These are phyloP conservation scores for Bryoglossum gracile DNA, from an alignment of 495 filamentous ascomycete genomes.

Conservation along the genomic window DNA sequence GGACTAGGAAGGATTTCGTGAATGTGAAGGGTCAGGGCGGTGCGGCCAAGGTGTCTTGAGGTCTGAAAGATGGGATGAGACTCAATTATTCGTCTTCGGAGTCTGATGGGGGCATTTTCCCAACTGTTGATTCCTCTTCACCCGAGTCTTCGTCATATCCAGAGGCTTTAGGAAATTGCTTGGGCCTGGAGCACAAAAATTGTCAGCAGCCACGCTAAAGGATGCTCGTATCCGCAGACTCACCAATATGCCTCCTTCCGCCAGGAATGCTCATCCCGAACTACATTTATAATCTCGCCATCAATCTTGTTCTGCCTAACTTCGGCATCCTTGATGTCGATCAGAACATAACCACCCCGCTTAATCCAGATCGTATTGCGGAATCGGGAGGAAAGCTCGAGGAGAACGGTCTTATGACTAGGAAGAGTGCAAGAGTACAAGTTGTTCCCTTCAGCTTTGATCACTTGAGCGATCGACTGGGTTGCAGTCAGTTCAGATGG, in stretches of 20 bases:
- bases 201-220: slow-evolving; percentile 18
- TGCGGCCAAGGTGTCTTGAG: slow-evolving; percentile 19
- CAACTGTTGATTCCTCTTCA: slow-evolving; percentile 70
- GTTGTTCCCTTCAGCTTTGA: slow-evolving; percentile 81
- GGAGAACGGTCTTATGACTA: slow-evolving; percentile 49
- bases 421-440: slow-evolving; percentile 68
- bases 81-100: slow-evolving; percentile 45
- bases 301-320: slow-evolving; percentile 69
- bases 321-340: slow-evolving; percentile 58
- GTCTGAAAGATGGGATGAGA: slow-evolving; percentile 23
- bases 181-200: slow-evolving; percentile 53
- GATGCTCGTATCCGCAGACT: slow-evolving; percentile 21
- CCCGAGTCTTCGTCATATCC: slow-evolving; percentile 51
- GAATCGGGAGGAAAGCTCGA: slow-evolving; percentile 74
- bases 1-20: slow-evolving; percentile 40
- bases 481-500: slow-evolving; percentile 54
- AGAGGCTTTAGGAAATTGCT: slow-evolving; percentile 63
- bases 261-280: slow-evolving; percentile 87
- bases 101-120: slow-evolving; percentile 68
- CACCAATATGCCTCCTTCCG: slow-evolving; percentile 87
- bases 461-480: slow-evolving; percentile 65
- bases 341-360: slow-evolving; percentile 75
- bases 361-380: slow-evolving; percentile 88
- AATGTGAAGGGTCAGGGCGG: slow-evolving; percentile 20
- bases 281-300: slow-evolving; percentile 89